Conservation (phyloP, 805 yeast species). For the Kazachstania kunashirensis region DNA sequence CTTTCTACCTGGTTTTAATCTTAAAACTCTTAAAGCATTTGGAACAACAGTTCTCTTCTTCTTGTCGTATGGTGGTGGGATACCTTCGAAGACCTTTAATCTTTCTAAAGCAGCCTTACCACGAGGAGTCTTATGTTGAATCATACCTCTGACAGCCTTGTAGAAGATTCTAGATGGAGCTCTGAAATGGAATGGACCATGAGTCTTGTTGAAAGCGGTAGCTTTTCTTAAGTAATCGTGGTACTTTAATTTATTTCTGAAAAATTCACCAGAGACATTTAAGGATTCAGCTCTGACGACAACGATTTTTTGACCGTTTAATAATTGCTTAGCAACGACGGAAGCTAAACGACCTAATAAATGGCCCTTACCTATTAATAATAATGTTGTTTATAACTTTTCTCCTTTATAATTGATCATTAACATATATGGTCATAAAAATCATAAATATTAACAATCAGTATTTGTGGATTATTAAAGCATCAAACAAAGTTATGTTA, state of each 20-base stretch:
- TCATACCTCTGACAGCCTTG: conserved; percentile 99
- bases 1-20: conserved; percentile 99
- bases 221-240: conserved; percentile 99
- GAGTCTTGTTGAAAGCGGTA: conserved; percentile 95
- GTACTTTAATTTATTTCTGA: conserved; percentile 99
- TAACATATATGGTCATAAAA: not conserved
- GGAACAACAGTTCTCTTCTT: conserved; percentile 99
- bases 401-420: not conserved
- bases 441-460: not conserved
- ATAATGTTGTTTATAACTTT: not conserved
- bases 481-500: not conserved
- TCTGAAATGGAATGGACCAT: conserved; percentile 99
- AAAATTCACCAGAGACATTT: conserved; percentile 99
- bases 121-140: conserved; percentile 99
- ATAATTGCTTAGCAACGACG: conserved; percentile 94
- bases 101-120: conserved; percentile 99
- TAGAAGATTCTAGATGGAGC: conserved; percentile 99
- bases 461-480: no score
- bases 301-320: conserved; percentile 96
- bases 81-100: conserved; percentile 98
- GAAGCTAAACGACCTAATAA: conserved; percentile 99
- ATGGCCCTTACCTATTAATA: conserved; percentile 79
- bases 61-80: conserved; percentile 99
- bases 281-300: conserved; percentile 95
- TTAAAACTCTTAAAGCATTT: conserved; percentile 97